Base-by-base conservation (phyloP, 495 filamentous ascomycete species). In the Tricharina praecox region DNA sequence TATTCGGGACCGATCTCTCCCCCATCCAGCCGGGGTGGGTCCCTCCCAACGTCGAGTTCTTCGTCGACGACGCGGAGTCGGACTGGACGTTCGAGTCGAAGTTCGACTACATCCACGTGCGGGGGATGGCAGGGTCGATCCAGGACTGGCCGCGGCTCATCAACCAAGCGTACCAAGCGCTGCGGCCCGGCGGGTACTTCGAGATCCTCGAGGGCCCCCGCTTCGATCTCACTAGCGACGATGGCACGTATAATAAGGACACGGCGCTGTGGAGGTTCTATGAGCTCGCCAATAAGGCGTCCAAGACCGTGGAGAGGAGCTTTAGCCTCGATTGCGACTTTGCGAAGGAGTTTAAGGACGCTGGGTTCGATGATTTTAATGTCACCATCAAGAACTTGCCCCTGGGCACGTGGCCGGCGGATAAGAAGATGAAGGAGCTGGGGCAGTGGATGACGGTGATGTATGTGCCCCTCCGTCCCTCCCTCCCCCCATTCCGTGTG, bases 1-100 rank as follows among this genome's bases (percentile, higher is more conserved):
- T 54, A 19, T 23, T 48, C 11, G 80, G 80, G n/a, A 70, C 78
- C 23, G 79, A 84, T 57, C 64, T 83, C 30, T 16, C 18, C 10
- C 25, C 35, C 8, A 69, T 70, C 18, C 69, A 71, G 39, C 64
- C 66, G 1, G 23, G 34, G 4, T 59, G 62, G 46, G 63, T 70
- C 8, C 73, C 74, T 9, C 69, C 73, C 3, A 79, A 78, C 53
- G 68, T 71, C 21, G 64, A 65, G 32, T 80, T 80, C 50, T 70
- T 75, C 64, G 68, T 79, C 5, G 76, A 80, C 49, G 76, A 80
- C 56, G 64, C 74, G 34, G 75, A 79, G 64, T 65, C 58, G 15
- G 62, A 66, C 8, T 80, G 76, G 76, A 63, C 71, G 18, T 70
- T 67, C 43, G 65, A 69, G 0, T 59, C 60, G 18, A 69, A 73